These are phyloP conservation scores for Trichoderma hamatum DNA, from an alignment of 2,329 filamentous ascomycete species.

Conservation along the genomic window DNA sequence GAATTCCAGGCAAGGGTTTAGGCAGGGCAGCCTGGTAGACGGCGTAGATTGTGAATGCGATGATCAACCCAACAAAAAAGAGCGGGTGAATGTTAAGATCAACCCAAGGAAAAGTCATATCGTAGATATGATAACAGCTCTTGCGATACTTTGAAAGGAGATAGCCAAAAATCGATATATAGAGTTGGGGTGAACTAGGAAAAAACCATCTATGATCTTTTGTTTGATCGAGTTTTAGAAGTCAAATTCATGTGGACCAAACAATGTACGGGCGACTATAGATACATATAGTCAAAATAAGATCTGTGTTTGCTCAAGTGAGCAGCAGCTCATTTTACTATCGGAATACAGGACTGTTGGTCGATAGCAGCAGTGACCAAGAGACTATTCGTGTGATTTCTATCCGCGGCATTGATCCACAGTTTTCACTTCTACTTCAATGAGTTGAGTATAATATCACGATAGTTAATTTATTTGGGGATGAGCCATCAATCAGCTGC, in stretches of 20 bases:
- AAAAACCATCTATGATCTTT: neutral
- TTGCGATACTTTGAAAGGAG: neutral
- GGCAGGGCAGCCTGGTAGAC: slow-evolving; percentile 28
- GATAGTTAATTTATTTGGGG: neutral
- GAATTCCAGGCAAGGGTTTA: slow-evolving; percentile 35
- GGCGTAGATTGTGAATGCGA: slow-evolving; percentile 1
- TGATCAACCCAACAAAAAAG: neutral
- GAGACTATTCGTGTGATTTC: neutral
- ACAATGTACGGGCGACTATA: neutral
- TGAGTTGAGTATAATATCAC: neutral
- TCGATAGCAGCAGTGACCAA: neutral
- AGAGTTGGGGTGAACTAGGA: neutral
- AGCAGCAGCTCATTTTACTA: neutral
- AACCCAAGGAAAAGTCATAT: neutral
- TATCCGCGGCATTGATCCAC: slow-evolving; percentile 9
- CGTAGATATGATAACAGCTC: neutral
- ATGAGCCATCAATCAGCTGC: neutral
- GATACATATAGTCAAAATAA: neutral
- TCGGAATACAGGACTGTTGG: neutral
- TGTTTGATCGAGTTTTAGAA: neutral
- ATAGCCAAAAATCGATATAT: no score
- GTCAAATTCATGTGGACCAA: neutral
- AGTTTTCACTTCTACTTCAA: neutral
- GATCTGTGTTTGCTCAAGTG: neutral
- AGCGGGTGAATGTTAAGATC: neutral